Percentiles rank a stretch among this genome's conserved stretches.
phyloP scores from a whole-genome alignment of 768 basidiomycete species.

The Tephrocybe rancida region DNA sequence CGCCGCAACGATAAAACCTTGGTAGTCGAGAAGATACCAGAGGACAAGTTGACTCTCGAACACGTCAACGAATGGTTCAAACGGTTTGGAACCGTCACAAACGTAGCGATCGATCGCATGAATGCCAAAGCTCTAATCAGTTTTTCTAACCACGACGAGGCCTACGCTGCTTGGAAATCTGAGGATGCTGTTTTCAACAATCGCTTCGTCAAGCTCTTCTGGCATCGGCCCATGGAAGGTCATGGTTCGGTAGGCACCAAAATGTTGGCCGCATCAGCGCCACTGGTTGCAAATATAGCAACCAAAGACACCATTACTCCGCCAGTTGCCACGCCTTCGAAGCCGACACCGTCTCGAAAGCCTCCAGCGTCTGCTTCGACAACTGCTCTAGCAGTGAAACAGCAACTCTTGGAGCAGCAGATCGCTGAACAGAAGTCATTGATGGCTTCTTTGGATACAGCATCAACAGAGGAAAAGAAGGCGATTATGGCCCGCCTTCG shows the following conservation, averaged over 20 bases:
- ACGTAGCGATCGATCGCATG: slow-evolving; percentile 82
- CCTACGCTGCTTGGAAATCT: slow-evolving; percentile 87
- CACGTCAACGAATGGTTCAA: slow-evolving; percentile 89
- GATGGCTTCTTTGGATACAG: slow-evolving; percentile 68
- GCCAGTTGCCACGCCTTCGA: slow-evolving; percentile 21
- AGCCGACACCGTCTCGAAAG: slow-evolving; percentile 36
- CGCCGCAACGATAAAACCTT: slow-evolving; percentile 77
- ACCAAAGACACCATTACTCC: slow-evolving; percentile 32
- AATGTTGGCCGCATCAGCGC: slow-evolving; percentile 81
- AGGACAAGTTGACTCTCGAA: slow-evolving; percentile 76
- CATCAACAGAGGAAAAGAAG: slow-evolving; percentile 75
- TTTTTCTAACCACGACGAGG: slow-evolving; percentile 82
- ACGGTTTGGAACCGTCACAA: slow-evolving; percentile 89
- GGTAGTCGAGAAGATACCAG: slow-evolving; percentile 93
- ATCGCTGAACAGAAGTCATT: slow-evolving; percentile 89
- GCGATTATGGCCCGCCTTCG: slow-evolving; percentile 74
- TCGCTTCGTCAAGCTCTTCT: slow-evolving; percentile 93
- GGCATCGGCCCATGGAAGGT: slow-evolving; percentile 93
- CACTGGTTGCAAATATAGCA: slow-evolving; percentile 66
- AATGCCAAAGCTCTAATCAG: slow-evolving; percentile 85
- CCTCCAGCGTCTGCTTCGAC: slow-evolving; percentile 18
- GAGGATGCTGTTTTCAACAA: slow-evolving; percentile 96
- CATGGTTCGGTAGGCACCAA: slow-evolving; percentile 80
- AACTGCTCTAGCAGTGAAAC: slow-evolving; percentile 68
- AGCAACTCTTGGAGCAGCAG: slow-evolving; percentile 76